phyloP scores from a whole-genome alignment of 73 alveolate species.

The Paramecium primaurelia region DNA sequence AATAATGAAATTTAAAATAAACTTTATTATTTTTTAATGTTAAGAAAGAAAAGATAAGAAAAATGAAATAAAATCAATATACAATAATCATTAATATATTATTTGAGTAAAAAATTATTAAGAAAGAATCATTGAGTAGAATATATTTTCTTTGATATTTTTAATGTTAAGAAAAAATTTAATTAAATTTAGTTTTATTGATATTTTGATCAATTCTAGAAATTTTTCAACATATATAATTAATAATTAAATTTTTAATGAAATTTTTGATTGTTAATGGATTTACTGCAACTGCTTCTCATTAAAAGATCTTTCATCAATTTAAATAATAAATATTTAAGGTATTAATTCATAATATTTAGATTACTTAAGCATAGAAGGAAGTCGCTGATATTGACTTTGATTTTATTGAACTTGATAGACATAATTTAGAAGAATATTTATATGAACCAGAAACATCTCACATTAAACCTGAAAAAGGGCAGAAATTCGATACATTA shows the following conservation, averaged over 20 bases:
- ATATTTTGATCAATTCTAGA: not conserved
- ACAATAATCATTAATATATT: no score
- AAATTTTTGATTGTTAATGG: constrained; percentile 33
- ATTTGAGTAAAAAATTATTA: no score
- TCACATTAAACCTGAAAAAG: constrained; percentile 24
- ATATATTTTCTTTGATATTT: not conserved
- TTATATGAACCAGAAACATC: constrained; percentile 52
- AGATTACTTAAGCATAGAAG: constrained; percentile 31
- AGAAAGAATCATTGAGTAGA: not conserved
- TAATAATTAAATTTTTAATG: not conserved
- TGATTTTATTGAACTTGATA: constrained; percentile 39
- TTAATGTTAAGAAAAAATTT: not conserved
- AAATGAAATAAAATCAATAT: no score
- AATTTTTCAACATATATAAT: not conserved
- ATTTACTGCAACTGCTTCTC: not conserved
- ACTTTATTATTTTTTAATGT: no score
- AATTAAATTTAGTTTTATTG: not conserved
- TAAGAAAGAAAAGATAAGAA: no score
- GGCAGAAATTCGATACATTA: constrained; percentile 35
- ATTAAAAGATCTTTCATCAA: not conserved
- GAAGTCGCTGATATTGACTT: constrained; percentile 50
- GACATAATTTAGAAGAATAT: constrained; percentile 44
- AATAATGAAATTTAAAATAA: no score
- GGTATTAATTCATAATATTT: not conserved
- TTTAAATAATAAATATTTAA: not conserved